A percentile compares a stretch with the other conserved stretches of the same genome.
Evolutionary conservation across 1,139 yeast genomes (phyloP).

Genomic region (Blastobotrys arbuscula): DNA sequence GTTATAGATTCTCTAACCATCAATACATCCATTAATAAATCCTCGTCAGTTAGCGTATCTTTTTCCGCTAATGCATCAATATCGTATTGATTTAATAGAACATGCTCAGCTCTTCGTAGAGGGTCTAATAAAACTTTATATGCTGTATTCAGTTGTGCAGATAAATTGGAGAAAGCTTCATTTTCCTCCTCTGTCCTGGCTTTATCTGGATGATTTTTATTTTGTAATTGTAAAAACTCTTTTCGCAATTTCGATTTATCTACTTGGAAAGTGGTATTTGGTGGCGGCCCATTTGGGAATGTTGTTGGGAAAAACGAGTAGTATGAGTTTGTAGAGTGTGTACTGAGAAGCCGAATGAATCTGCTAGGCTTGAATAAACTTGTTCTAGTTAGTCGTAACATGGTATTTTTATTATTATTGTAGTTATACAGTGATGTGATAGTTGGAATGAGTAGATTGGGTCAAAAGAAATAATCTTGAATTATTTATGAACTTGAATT

Average conservation of each 20-base stretch:
- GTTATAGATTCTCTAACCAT: constrained; percentile 77
- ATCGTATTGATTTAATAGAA: constrained; percentile 39
- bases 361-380: no score
- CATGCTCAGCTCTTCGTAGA: constrained; percentile 58
- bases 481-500: no score
- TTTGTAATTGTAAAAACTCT: constrained; percentile 71
- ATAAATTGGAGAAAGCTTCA: constrained; percentile 31
- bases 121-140: constrained; percentile 68
- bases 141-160: constrained; percentile 66
- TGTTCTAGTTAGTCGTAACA: no score
- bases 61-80: constrained; percentile 35
- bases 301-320: constrained; percentile 71
- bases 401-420: no score
- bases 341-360: background rate
- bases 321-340: constrained; percentile 16
- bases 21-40: constrained; percentile 62
- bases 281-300: constrained; percentile 66
- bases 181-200: constrained; percentile 26
- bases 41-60: constrained; percentile 45
- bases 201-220: constrained; percentile 75
- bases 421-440: no score
- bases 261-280: constrained; percentile 53
- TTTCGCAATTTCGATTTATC: constrained; percentile 53
- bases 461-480: no score
- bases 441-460: no score